Percentiles rank a stretch among this genome's conserved stretches.
phyloP scores from a whole-genome alignment of 2,329 filamentous ascomycete genomes.

The Fusarium miscanthi region DNA sequence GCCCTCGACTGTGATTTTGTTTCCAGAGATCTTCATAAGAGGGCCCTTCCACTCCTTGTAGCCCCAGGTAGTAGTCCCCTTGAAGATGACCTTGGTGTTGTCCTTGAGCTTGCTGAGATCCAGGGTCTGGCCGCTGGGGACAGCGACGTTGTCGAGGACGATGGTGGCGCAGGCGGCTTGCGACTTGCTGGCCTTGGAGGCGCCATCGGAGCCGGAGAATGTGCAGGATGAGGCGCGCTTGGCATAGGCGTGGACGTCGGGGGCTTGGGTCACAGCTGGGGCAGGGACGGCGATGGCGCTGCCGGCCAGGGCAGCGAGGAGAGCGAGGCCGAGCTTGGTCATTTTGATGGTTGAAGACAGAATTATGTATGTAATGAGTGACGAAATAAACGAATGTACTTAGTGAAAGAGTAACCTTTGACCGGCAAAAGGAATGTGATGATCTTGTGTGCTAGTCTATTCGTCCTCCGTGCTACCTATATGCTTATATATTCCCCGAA shows the following conservation, averaged over 20 bases:
- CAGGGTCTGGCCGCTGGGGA: slow-evolving; percentile 36
- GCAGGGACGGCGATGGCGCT: slow-evolving; percentile 29
- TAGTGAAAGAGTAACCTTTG: slow-evolving; percentile 15
- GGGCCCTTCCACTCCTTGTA: slow-evolving; percentile 43
- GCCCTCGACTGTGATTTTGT: slow-evolving; percentile 38
- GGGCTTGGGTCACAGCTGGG: slow-evolving; percentile 9
- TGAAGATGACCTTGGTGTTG: slow-evolving; percentile 39
- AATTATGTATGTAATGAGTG: background rate
- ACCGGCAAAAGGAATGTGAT: slow-evolving; percentile 32
- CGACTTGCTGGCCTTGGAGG: slow-evolving; percentile 23
- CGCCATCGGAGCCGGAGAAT: slow-evolving; percentile 36
- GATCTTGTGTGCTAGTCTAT: background rate
- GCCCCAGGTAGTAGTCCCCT: slow-evolving; percentile 40
- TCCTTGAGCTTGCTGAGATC: slow-evolving; percentile 38
- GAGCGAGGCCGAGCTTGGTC: slow-evolving; percentile 21
- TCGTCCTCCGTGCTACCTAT: background rate
- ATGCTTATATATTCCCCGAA: slow-evolving; percentile 16
- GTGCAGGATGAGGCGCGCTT: slow-evolving; percentile 37
- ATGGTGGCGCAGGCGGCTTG: slow-evolving; percentile 36
- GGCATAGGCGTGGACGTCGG: slow-evolving; percentile 13
- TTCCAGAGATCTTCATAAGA: slow-evolving; percentile 36
- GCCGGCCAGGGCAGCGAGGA: slow-evolving; percentile 36
- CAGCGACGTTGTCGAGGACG: slow-evolving; percentile 24
- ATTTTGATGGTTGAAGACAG: slow-evolving; percentile 10
- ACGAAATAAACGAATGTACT: slow-evolving; percentile 6